Percentiles rank a stretch among this genome's conserved stretches.
These are phyloP conservation scores for Dendrobium huoshanense DNA, from an alignment of 106 monocot genomes.

Conservation along the genomic window DNA sequence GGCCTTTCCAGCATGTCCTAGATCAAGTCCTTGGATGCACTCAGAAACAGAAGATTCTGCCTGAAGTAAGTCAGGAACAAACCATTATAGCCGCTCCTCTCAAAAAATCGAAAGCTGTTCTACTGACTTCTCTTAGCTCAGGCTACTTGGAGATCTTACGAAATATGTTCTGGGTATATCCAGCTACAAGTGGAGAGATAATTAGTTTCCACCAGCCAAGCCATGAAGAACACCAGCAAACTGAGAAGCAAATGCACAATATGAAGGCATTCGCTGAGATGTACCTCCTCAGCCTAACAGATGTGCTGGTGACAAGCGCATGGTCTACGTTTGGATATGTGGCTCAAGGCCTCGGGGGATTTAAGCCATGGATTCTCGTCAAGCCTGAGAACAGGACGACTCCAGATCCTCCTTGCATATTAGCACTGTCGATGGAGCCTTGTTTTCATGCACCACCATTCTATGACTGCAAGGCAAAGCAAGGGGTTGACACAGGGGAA, in stretches of 20 bases:
- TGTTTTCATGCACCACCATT: conserved; percentile 56
- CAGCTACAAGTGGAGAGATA: conserved; percentile 31
- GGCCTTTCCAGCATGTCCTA: conserved; percentile 34
- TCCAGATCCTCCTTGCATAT: conserved; percentile 37
- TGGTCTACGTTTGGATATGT: conserved; percentile 75
- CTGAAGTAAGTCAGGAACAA: conserved; percentile 20
- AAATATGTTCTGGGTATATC: conserved; percentile 63
- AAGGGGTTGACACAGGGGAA: conserved; percentile 16
- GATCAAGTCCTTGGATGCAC: conserved; percentile 34
- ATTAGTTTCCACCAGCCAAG: conserved; percentile 61
- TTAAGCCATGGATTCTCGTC: conserved; percentile 53
- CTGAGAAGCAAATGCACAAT: conserved; percentile 49
- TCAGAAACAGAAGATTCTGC: conserved; percentile 31
- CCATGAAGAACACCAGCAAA: conserved; percentile 49
- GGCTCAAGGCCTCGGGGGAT: conserved; percentile 51
- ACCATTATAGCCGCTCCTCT: background rate
- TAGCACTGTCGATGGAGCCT: conserved; percentile 52
- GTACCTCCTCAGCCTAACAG: conserved; percentile 49
- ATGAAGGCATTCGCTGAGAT: conserved; percentile 78
- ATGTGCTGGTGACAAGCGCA: conserved; percentile 49
- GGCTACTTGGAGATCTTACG: conserved; percentile 46
- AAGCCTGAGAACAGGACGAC: conserved; percentile 29
- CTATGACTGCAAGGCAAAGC: conserved; percentile 40
- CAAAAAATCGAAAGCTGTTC: conserved; percentile 32
- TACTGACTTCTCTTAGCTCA: conserved; percentile 45